Evolutionary conservation across 2,329 filamentous ascomycete species (phyloP).

Genomic region (Corynespora cassiicola): DNA sequence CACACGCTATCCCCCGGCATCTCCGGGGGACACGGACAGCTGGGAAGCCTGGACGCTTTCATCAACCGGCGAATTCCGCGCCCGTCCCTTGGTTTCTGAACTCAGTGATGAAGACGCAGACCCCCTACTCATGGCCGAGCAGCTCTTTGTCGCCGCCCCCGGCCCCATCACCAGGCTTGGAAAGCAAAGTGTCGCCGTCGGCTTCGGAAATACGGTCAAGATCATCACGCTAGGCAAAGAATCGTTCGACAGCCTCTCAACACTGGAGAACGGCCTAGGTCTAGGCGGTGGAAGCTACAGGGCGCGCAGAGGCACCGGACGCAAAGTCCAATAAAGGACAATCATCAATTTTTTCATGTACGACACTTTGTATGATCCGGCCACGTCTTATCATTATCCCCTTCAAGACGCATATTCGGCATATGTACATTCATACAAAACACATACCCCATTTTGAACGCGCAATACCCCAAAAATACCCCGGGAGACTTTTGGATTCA

Average conservation of each 20-base stretch:
- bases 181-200: slow-evolving; percentile 70
- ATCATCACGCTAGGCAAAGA: slow-evolving; percentile 72
- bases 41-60: slow-evolving; percentile 65
- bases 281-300: too few species aligned
- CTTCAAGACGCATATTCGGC: too few species aligned
- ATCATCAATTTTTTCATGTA: too few species aligned
- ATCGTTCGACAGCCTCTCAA: slow-evolving; percentile 61
- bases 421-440: background rate
- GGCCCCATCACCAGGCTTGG: slow-evolving; percentile 72
- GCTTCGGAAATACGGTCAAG: slow-evolving; percentile 76
- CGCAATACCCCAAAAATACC: too few species aligned
- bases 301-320: too few species aligned
- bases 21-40: slow-evolving; percentile 35
- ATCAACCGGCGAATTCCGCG: slow-evolving; percentile 53
- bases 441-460: background rate
- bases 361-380: too few species aligned
- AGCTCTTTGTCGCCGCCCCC: slow-evolving; percentile 69
- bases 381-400: too few species aligned
- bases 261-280: too few species aligned
- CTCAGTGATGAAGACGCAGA: slow-evolving; percentile 16
- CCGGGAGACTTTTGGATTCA: too few species aligned
- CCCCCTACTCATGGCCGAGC: slow-evolving; percentile 46
- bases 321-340: too few species aligned
- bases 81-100: slow-evolving; percentile 40
- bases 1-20: slow-evolving; percentile 5